These are phyloP conservation scores for Emergomyces africanus DNA, from an alignment of 2,329 filamentous ascomycete species.

Conservation along the genomic window DNA sequence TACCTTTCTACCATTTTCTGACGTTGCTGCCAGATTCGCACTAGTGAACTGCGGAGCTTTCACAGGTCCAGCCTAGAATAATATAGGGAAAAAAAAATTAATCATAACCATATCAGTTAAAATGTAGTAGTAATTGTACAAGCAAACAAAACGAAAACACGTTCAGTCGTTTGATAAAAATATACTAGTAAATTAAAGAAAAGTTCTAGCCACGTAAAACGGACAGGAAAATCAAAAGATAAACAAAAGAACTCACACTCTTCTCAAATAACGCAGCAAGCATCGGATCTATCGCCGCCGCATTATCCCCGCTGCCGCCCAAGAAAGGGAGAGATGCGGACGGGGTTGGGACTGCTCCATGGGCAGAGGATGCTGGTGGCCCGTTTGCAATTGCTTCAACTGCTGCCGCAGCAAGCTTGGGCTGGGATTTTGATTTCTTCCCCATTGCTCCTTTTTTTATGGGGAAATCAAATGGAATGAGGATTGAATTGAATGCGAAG, in stretches of 20 bases:
- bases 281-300: conserved; percentile 54
- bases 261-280: conserved; percentile 58
- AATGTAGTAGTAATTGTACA: neutral
- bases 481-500: neutral
- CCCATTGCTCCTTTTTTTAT: conserved; percentile 17
- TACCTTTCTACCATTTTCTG: neutral
- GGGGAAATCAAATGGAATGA: neutral
- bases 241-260: conserved; percentile 46
- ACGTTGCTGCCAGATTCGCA: neutral
- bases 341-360: conserved; percentile 13
- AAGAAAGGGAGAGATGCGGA: conserved; percentile 31
- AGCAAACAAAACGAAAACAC: neutral
- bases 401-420: conserved; percentile 9
- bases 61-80: conserved; percentile 26
- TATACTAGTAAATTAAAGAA: no score
- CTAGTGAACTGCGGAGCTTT: conserved; percentile 19
- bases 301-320: conserved; percentile 27
- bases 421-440: conserved; percentile 22
- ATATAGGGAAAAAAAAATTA: neutral
- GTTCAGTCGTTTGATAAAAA: neutral
- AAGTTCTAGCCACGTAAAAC: no score
- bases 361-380: neutral
- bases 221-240: neutral
- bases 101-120: neutral
- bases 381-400: conserved; percentile 9